phyloP scores from a whole-genome alignment of 768 basidiomycete species.

The Daedaleopsis nitida region DNA sequence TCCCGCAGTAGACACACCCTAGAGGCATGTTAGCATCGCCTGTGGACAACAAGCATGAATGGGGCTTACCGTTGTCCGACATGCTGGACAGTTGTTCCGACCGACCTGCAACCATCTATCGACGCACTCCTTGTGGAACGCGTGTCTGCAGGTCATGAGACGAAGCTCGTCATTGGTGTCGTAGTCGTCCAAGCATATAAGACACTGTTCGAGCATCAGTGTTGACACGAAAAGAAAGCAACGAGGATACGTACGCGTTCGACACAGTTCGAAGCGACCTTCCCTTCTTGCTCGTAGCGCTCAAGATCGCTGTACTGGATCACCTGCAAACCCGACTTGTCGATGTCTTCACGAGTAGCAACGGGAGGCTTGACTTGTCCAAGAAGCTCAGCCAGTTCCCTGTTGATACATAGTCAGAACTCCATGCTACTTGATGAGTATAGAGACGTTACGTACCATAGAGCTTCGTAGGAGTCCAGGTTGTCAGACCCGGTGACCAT shows the following conservation, averaged over 20 bases:
- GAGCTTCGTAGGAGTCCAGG: conserved; percentile 77
- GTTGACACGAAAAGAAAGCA: not conserved
- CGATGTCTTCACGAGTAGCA: conserved; percentile 82
- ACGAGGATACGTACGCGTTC: conserved; percentile 61
- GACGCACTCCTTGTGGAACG: conserved; percentile 88
- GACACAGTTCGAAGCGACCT: conserved; percentile 73
- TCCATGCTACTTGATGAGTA: not conserved
- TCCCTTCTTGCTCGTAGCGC: conserved; percentile 60
- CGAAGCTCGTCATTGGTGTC: conserved; percentile 75
- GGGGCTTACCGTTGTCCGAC: conserved; percentile 66
- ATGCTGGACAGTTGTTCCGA: conserved; percentile 90
- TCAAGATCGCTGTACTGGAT: conserved; percentile 50
- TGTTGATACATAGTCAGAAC: conserved; percentile 27
- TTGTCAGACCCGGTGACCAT: conserved; percentile 79
- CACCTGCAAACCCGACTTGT: conserved; percentile 77
- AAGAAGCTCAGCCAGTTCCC: conserved; percentile 82
- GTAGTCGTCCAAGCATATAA: conserved; percentile 91
- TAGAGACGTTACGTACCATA: conserved; percentile 53
- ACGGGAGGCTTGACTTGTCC: conserved; percentile 85
- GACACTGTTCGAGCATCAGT: conserved; percentile 48
- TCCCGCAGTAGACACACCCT: conserved; percentile 25
- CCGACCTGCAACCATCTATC: conserved; percentile 84
- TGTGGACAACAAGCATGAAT: not conserved
- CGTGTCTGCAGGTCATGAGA: conserved; percentile 80
- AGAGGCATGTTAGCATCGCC: not conserved